Conservation (phyloP, 2,329 filamentous ascomycete genomes). For the Phaeomoniella chlamydospora region DNA sequence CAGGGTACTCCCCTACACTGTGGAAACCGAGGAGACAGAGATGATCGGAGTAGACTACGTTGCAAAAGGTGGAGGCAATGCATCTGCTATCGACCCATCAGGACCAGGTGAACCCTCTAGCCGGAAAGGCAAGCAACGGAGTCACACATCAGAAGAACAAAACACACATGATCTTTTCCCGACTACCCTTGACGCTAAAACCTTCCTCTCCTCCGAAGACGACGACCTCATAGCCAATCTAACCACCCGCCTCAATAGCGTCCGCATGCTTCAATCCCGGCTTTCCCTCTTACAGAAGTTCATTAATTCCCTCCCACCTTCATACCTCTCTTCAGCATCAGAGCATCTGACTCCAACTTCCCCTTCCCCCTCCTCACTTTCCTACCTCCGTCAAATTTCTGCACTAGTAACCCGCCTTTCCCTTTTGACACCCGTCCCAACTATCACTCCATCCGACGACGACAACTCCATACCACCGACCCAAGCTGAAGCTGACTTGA, state of each 20-base stretch:
- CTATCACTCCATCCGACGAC: background rate
- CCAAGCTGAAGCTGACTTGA: background rate
- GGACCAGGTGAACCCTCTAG: background rate
- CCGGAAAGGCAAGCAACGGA: background rate
- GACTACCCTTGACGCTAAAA: slow-evolving; percentile 5
- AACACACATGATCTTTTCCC: slow-evolving; percentile 14
- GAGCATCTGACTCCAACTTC: slow-evolving; percentile 15
- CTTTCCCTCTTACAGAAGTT: slow-evolving; percentile 63
- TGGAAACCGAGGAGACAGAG: slow-evolving; percentile 90
- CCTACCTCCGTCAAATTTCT: slow-evolving; percentile 75
- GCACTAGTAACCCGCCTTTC: slow-evolving; percentile 72
- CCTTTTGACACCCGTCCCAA: slow-evolving; percentile 52
- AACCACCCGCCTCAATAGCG: slow-evolving; percentile 78
- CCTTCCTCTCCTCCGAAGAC: slow-evolving; percentile 40
- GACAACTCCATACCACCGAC: background rate
- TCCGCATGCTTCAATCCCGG: slow-evolving; percentile 78
- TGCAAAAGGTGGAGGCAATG: slow-evolving; percentile 69
- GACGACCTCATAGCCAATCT: slow-evolving; percentile 55
- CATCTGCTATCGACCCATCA: slow-evolving; percentile 33
- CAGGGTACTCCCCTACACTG: slow-evolving; percentile 66
- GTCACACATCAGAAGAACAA: slow-evolving; percentile 9
- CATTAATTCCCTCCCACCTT: slow-evolving; percentile 55
- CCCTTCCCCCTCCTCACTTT: slow-evolving; percentile 28
- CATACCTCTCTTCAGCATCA: slow-evolving; percentile 39
- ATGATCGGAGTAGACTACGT: slow-evolving; percentile 97